phyloP scores from a whole-genome alignment of 2,329 filamentous ascomycete species.

The Fusarium udum region DNA sequence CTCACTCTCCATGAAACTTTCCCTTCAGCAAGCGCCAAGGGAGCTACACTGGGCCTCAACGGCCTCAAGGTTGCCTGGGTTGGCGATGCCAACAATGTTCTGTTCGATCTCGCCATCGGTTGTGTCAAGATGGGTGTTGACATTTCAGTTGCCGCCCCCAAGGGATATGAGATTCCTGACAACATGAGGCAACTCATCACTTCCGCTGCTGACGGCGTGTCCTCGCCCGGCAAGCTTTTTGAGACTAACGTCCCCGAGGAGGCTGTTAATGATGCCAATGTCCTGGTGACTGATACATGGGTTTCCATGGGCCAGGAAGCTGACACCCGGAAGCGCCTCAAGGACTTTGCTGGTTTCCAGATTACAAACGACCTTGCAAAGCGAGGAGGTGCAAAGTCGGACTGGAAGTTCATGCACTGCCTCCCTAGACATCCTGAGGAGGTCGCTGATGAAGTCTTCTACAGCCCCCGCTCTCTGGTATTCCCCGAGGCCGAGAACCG shows the following conservation, averaged over 20 bases:
- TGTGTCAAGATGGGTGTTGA: constrained; percentile 88
- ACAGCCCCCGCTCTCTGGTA: constrained; percentile 83
- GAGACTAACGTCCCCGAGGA: constrained; percentile 87
- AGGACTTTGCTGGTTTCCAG: constrained; percentile 89
- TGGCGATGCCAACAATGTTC: constrained; percentile 95
- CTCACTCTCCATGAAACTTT: constrained; percentile 88
- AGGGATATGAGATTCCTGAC: constrained; percentile 82
- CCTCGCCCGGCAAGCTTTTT: constrained; percentile 70
- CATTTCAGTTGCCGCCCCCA: constrained; percentile 85
- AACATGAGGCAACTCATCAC: constrained; percentile 78
- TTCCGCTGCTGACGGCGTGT: constrained; percentile 65
- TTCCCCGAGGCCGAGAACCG: constrained; percentile 96
- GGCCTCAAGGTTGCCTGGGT: constrained; percentile 95
- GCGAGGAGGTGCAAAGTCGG: constrained; percentile 83
- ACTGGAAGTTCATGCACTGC: constrained; percentile 99
- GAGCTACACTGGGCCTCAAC: constrained; percentile 70
- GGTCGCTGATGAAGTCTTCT: constrained; percentile 94
- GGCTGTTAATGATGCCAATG: constrained; percentile 83
- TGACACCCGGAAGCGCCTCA: constrained; percentile 79
- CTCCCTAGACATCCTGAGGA: constrained; percentile 91
- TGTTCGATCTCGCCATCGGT: constrained; percentile 91
- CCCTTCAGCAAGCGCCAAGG: constrained; percentile 55
- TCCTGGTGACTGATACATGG: constrained; percentile 97
- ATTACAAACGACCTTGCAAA: constrained; percentile 87
- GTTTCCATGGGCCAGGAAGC: constrained; percentile 97